Evolutionary conservation across 257 asterid species (phyloP).

Genomic region (Capsicum rhomboideum): DNA sequence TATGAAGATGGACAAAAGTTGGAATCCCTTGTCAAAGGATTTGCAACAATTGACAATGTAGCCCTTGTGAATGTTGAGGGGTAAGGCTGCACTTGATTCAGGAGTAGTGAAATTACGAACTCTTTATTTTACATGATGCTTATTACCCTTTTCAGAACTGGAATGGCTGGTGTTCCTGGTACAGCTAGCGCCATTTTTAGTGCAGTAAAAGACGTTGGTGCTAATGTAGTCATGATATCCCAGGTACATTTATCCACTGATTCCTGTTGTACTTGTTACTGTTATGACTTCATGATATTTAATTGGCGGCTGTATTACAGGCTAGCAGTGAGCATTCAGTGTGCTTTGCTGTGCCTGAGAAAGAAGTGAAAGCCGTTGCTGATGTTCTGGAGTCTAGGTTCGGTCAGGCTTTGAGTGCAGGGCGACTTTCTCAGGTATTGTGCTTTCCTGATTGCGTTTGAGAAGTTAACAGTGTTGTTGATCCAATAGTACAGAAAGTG

Average conservation of each 20-base stretch:
- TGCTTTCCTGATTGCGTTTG: not conserved
- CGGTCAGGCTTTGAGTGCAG: slow-evolving; percentile 86
- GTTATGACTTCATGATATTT: not conserved
- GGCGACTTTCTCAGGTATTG: slow-evolving; percentile 94
- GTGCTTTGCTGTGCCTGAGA: slow-evolving; percentile 98
- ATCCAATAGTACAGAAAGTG: not conserved
- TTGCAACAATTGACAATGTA: slow-evolving; percentile 95
- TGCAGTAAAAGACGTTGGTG: slow-evolving; percentile 94
- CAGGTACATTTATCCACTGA: slow-evolving; percentile 45
- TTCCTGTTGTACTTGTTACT: not conserved
- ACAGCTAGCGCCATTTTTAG: slow-evolving; percentile 87
- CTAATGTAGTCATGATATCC: slow-evolving; percentile 95
- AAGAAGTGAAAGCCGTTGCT: slow-evolving; percentile 87
- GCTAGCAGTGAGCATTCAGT: slow-evolving; percentile 99
- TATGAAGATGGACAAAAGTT: slow-evolving; percentile 36
- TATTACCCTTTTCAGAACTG: slow-evolving; percentile 59
- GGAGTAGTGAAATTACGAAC: not conserved
- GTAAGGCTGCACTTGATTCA: slow-evolving; percentile 31
- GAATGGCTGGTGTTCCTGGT: slow-evolving; percentile 99
- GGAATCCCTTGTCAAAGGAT: slow-evolving; percentile 85
- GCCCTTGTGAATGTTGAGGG: slow-evolving; percentile 99
- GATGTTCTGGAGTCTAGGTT: slow-evolving; percentile 78
- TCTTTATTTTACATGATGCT: not conserved
- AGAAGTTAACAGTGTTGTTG: not conserved
- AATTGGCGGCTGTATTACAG: slow-evolving; percentile 32